These are phyloP conservation scores for Globisporangium nunn DNA, from an alignment of 352 stramenopile genomes.

Conservation along the genomic window DNA sequence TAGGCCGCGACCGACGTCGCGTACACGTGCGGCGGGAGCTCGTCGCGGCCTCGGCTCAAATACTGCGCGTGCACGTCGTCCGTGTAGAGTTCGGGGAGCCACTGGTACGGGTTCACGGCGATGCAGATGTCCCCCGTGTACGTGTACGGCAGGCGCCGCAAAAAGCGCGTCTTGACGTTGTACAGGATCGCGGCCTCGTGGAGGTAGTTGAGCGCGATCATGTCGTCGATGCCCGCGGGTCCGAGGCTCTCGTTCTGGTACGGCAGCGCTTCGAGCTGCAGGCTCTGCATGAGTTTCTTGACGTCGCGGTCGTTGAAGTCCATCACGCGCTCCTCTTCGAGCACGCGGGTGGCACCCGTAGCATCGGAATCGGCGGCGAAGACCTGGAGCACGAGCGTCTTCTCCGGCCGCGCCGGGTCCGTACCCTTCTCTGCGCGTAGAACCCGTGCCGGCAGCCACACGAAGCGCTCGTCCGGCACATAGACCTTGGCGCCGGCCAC, in stretches of 20 bases:
- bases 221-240: constrained; percentile 73
- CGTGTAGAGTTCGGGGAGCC: constrained; percentile 81
- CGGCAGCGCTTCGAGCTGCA: constrained; percentile 72
- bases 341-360: background rate
- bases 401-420: constrained; percentile 35
- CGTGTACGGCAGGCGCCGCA: constrained; percentile 90
- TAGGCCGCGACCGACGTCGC: constrained; percentile 72
- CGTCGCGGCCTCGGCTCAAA: constrained; percentile 62
- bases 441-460: constrained; percentile 78
- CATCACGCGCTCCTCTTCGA: constrained; percentile 63
- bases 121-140: constrained; percentile 97
- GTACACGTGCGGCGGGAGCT: constrained; percentile 77
- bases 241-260: constrained; percentile 79
- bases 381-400: constrained; percentile 20
- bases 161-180: constrained; percentile 84
- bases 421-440: constrained; percentile 46
- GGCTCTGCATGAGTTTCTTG: constrained; percentile 59
- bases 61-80: constrained; percentile 78
- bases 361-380: constrained; percentile 18
- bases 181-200: constrained; percentile 88
- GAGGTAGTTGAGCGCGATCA: constrained; percentile 86
- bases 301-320: constrained; percentile 61
- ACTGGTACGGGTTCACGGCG: constrained; percentile 96
- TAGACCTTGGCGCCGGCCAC: constrained; percentile 77
- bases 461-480: constrained; percentile 77